These are phyloP conservation scores for Pythium diclinum DNA, from an alignment of 352 stramenopile genomes.

Conservation along the genomic window DNA sequence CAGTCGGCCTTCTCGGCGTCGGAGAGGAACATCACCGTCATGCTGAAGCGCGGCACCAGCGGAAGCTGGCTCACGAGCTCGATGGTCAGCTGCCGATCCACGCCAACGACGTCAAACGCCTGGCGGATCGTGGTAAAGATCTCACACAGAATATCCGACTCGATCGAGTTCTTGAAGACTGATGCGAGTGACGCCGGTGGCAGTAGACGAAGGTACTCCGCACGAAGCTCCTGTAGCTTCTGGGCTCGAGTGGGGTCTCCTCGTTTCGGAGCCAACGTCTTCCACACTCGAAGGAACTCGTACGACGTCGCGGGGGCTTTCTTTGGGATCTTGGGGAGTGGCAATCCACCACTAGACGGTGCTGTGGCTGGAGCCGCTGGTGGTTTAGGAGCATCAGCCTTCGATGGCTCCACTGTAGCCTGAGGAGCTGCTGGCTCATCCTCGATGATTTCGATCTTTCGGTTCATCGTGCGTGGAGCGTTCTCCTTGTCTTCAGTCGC, in stretches of 20 bases:
- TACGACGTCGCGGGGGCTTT: slow-evolving; percentile 70
- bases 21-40: slow-evolving; percentile 80
- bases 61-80: slow-evolving; percentile 40
- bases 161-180: slow-evolving; percentile 75
- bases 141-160: slow-evolving; percentile 73
- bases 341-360: not conserved
- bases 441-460: slow-evolving; percentile 12
- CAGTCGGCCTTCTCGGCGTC: slow-evolving; percentile 59
- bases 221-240: slow-evolving; percentile 39
- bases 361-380: not conserved
- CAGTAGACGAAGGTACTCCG: slow-evolving; percentile 49
- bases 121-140: slow-evolving; percentile 32
- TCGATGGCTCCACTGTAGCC: not conserved
- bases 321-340: slow-evolving; percentile 55
- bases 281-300: slow-evolving; percentile 80
- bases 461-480: not conserved
- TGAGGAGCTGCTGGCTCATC: not conserved
- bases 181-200: slow-evolving; percentile 30
- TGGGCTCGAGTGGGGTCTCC: slow-evolving; percentile 30
- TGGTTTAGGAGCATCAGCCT: not conserved
- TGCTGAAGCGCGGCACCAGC: slow-evolving; percentile 66
- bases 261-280: slow-evolving; percentile 50
- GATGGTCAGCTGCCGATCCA: slow-evolving; percentile 29
- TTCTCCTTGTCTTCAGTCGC: slow-evolving; percentile 31
- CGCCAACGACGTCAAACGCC: slow-evolving; percentile 29